Evolutionary conservation across 73 alveolate species (phyloP), one percentile per base, ranked within the genome.

Genomic region (Urostyla sp.): DNA sequence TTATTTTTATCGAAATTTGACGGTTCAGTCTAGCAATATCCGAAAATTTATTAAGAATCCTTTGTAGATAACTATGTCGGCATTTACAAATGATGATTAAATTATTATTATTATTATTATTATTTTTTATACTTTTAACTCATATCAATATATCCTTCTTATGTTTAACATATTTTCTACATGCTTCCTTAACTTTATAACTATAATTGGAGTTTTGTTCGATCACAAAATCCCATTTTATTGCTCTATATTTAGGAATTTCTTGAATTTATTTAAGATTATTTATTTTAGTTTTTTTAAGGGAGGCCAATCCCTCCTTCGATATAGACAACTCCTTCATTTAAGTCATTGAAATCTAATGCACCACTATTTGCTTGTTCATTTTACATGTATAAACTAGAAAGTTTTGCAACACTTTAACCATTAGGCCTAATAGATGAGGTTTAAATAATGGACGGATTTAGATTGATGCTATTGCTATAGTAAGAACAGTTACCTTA

Each of bases 281-380:
- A n/a, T 48, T 55, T 26, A 26, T 55, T 10, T 27, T 55, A 24
- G 6, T 55, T 27, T 11, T 55, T 55, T 7, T 59, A 59, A 13
- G 32, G 76, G 6, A 59, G 55, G 8, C 76, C 76, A 8, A 59
- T 59, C 4, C 76, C 76, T 4, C 76, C 76, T 32, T 59, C 76
- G n/a, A 24, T 55, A 59, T 59, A 59, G 3, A 59, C 76, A 31
- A 59, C 37, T 3, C 76, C 76, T 32, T 59, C 76, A 31, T 59
- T 59, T 30, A 59, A 35, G 13, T 59, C 76, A 59, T 59, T 59
- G 27, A 59, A 59, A 31, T 59, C 76, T 8, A 59, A 18, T 13
- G 37, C 32, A 34, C 37, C 76, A 59, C 37, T 59, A 5, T 35
- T 59, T 34, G 76, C 37, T 30, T 35, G 56, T 7, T n/a, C n/a